Evolutionary conservation across 139 green algal genomes (phyloP), one percentile per base, ranked within the genome.

Genomic region (Chlorella sp.): DNA sequence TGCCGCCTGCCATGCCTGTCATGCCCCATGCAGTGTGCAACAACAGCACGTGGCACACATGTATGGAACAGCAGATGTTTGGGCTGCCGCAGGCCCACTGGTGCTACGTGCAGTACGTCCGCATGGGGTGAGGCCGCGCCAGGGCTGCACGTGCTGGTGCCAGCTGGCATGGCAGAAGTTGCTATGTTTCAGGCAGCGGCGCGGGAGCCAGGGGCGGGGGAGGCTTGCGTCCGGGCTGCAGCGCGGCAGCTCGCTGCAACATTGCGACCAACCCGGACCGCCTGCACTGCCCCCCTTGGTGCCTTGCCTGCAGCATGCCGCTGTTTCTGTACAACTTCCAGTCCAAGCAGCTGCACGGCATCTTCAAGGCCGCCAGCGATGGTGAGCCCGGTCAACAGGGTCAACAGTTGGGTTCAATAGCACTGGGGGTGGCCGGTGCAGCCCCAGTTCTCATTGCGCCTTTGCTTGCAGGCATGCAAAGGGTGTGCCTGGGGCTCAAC

Each of bases 311-410:
- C 88, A 90, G 85, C 18, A 91, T 94, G 91, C 91, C 89, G 1
- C 73, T 94, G 0, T 94, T 93, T 65, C 79, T 94, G 13, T 94
- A 90, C 87, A 94, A 93, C 89, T 93, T 94, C 75, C 72, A 71
- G 23, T 76, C 86, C 75, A 81, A 84, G 51, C 82, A 85, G 75
- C 71, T 94, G 80, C 82, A 94, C 67, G 91, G 91, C 65, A 90
- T 94, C 65, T 94, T 90, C 71, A 73, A 85, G 56, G 85, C 91
- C 7, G 70, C 65, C 3, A 79, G 68, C 0, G 78, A 90, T 16
- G 91, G 55, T 71, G 64, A 4, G 64, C 13, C 23, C 1, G 13
- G 28, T n/a, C n/a, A n/a, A n/a, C n/a, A n/a, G n/a, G n/a, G n/a
- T n/a, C n/a, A n/a, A n/a, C n/a, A n/a, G n/a, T n/a, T n/a, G n/a